Base-by-base conservation (phyloP, 2,329 filamentous ascomycete genomes). In the Aspergillus aculeatus region DNA sequence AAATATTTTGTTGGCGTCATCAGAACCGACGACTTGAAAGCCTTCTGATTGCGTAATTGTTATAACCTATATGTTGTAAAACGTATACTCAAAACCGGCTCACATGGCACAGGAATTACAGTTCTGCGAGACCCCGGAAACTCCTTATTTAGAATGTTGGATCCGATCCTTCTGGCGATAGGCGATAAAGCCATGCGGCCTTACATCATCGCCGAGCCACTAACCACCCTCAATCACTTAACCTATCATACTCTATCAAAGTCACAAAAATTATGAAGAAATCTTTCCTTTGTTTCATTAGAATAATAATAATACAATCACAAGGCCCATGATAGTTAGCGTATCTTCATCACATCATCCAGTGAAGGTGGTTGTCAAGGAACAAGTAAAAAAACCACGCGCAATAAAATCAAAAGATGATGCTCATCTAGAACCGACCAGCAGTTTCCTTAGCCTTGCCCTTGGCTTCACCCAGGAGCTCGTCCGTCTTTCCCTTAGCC, bases 401-500 rank as follows among this genome's bases (percentile, higher is more conserved):
- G 26, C 26, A 29, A 9, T 2, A 29, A 65, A 51, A 5, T 57
- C 53, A 41, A 14, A 35, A 35, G 32, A 35, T 2, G 14, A 16
- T 31, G 10, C 26, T 19, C 41, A 44, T 54, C 38, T 55, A 55
- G 11, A 55, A 53, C 54, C 57, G n/a, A 31, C 51, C 47, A 50
- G 66, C 67, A 26, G 54, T 58, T 57, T 70, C 68, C 58, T 71
- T 69, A 38, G 66, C 67, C 63, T 71, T 68, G 29, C 67, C 62
- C 54, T 67, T 66, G 11, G 49, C 60, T 41, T 54, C 23, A 14
- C 60, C 61, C n/a, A 63, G 32, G 14, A 59, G 24, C 47, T 66
- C 63, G 14, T 60, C 11, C 1, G 57, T 60, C 56, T 63, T 67
- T 10, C 64, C 60, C 59, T 67, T 64, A 3, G 49, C 50, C 50